Evolutionary conservation across 106 monocot species (phyloP), one percentile per base, ranked within the genome.

Genomic region (Dioscorea alata): DNA sequence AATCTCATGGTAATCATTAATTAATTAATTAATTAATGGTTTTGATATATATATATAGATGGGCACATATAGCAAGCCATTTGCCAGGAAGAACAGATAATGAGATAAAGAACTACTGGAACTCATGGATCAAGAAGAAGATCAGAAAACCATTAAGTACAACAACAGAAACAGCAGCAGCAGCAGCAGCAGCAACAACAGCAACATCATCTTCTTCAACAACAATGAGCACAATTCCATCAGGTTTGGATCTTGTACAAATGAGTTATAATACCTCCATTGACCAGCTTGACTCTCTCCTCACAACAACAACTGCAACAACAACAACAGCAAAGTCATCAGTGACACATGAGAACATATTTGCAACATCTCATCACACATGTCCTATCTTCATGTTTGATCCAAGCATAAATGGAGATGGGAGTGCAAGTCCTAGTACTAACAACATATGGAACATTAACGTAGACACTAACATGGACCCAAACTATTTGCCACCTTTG

Each of bases 121-220:
- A 88, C 54, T 88, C 88, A 65, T 88, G 84, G 84, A 88, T 88
- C 50, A 88, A 88, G 69, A 88, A 88, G 81, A 88, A 88, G 63
- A 76, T 88, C 19, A 52, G 74, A 54, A 84, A 83, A 61, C 69
- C 78, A 13, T 62, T 13, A 19, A 51, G 49, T 0, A 49, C 64
- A 16, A 16, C 78, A 14, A 57, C 74, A 31, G 10, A 1, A 42
- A 6, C 42, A 42, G 9, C 5, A 42, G 28, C 56, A 0, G 33
- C 64, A 15, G n/a, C 78, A 14, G 57, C 74, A 28, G 7, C 34
- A 34, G 4, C 34, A 34, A 3, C 34, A 34, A 42, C 42, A 42
- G 9, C 42, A 42, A 6, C 42, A 42, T 0, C 42, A 6, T 3
- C 42, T 3, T 0, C 42, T 3, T 3, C 42, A 42, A 0, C 42